Conservation (phyloP, 805 yeast species). For the Lachancea dasiensis region DNA sequence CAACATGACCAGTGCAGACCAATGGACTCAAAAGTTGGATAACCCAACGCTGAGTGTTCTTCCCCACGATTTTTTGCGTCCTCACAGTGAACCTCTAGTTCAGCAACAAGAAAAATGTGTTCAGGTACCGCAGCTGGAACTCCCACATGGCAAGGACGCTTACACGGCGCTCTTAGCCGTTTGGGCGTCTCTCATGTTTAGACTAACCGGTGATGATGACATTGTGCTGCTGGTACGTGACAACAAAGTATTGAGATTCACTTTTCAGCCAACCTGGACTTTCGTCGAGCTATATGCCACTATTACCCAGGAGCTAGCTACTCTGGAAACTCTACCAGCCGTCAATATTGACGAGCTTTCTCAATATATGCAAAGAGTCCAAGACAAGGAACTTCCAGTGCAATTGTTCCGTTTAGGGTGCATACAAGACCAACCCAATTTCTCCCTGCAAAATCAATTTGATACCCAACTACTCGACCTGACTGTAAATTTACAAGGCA, state of each 20-base stretch:
- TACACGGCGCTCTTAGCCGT: conserved; percentile 57
- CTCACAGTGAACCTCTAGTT: conserved; percentile 58
- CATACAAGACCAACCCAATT: conserved; percentile 38
- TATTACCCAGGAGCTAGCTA: conserved; percentile 40
- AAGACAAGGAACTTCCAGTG: conserved; percentile 52
- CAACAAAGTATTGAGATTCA: conserved; percentile 52
- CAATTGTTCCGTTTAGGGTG: conserved; percentile 47
- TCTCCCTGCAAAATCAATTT: conserved; percentile 32
- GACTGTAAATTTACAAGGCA: conserved; percentile 31
- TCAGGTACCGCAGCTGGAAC: conserved; percentile 28
- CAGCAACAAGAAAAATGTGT: conserved; percentile 48
- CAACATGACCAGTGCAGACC: conserved; percentile 24
- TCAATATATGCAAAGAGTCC: conserved; percentile 41
- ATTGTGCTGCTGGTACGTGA: conserved; percentile 58
- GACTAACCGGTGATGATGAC: conserved; percentile 93
- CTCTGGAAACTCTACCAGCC: conserved; percentile 19
- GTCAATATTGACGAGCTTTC: conserved; percentile 55
- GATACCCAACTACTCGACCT: conserved; percentile 41
- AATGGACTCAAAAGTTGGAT: conserved; percentile 63
- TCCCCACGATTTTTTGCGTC: conserved; percentile 83
- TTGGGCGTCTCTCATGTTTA: conserved; percentile 62
- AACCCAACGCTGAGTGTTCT: conserved; percentile 81
- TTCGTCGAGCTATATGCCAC: conserved; percentile 46
- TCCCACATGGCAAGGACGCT: conserved; percentile 22
- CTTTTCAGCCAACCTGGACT: conserved; percentile 47